Evolutionary conservation across 23 red algal species (phyloP).

Genomic region (Gracilariopsis chorda): DNA sequence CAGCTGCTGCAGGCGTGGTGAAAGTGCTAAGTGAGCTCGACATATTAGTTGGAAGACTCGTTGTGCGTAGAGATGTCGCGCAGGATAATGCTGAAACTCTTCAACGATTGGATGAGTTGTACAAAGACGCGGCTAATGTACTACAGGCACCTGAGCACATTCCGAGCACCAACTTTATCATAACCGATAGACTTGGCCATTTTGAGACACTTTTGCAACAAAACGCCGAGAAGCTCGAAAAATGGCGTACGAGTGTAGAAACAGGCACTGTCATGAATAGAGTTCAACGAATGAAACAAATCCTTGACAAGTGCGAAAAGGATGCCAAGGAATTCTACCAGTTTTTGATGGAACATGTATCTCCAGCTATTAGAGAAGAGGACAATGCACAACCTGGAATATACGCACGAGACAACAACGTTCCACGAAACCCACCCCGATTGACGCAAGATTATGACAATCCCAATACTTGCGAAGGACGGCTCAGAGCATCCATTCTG

Average conservation of each 20-base stretch:
- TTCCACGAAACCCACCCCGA: not conserved
- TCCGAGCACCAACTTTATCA: not conserved
- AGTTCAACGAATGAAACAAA: not conserved
- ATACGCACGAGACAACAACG: not conserved
- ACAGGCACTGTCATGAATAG: not conserved
- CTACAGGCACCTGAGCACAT: not conserved
- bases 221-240: not conserved
- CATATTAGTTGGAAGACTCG: not conserved
- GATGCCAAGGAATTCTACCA: not conserved
- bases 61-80: not conserved
- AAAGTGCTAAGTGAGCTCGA: not conserved
- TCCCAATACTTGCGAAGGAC: slow-evolving; percentile 17
- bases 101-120: not conserved
- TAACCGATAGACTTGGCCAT: not conserved
- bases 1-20: not conserved
- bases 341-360: not conserved
- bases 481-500: not conserved
- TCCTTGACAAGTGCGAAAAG: slow-evolving; percentile 1
- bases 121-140: not conserved
- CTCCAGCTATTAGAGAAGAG: not conserved
- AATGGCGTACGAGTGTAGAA: not conserved
- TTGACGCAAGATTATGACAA: not conserved
- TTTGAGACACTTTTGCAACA: not conserved
- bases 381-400: not conserved
- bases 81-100: not conserved